Percentiles rank a stretch among this genome's conserved stretches.
Conservation (phyloP, 1,139 yeast species). For the Debaryomyces sp. region DNA sequence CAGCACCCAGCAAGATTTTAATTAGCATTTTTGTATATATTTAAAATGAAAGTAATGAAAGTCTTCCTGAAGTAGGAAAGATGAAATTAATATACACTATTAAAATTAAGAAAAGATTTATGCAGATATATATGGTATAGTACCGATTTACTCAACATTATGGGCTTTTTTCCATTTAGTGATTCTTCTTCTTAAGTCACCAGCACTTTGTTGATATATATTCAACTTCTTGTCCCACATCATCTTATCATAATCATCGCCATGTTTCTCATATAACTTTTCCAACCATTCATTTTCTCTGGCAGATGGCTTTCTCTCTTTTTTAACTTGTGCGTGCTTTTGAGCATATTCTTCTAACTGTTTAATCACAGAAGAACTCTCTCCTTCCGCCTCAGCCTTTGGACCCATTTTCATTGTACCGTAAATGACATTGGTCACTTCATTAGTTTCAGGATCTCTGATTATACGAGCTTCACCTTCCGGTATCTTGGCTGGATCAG, state of each 20-base stretch:
- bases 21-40: constrained; percentile 1
- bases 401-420: constrained; percentile 53
- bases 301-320: constrained; percentile 62
- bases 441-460: constrained; percentile 69
- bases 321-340: constrained; percentile 46
- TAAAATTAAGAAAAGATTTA: neutral
- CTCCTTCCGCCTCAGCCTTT: constrained; percentile 16
- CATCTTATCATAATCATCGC: constrained; percentile 89
- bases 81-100: constrained; percentile 4
- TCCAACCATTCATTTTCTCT: constrained; percentile 78
- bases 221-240: constrained; percentile 88
- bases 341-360: constrained; percentile 71
- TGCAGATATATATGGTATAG: constrained; percentile 4
- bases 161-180: constrained; percentile 63
- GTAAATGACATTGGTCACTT: constrained; percentile 68
- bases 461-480: constrained; percentile 84
- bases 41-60: constrained; percentile 1
- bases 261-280: constrained; percentile 70
- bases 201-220: constrained; percentile 78
- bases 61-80: neutral
- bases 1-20: constrained; percentile 36
- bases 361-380: constrained; percentile 56
- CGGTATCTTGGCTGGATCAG: constrained; percentile 61
- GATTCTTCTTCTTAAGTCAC: constrained; percentile 74
- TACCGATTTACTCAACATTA: constrained; percentile 18